These are phyloP conservation scores for Geosmithia morbida DNA, from an alignment of 2,329 filamentous ascomycete species.

Conservation along the genomic window DNA sequence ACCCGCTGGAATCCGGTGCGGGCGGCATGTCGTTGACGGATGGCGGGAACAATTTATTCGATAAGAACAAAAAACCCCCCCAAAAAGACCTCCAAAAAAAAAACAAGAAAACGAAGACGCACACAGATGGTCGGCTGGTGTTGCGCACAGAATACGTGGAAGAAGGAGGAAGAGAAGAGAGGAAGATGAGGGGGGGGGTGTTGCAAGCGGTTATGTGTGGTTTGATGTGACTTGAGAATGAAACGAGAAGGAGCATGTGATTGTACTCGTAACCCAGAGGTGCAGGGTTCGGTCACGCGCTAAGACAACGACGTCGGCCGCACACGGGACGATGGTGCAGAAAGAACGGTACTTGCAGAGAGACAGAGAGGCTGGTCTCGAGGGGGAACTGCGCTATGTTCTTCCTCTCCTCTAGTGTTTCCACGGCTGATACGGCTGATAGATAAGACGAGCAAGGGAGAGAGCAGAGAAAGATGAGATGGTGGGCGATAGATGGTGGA, in stretches of 20 bases:
- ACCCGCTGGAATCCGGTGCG: background rate
- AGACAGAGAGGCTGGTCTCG: too few relatives aligned
- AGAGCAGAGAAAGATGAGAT: background rate
- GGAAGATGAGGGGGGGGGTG: background rate
- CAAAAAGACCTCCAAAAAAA: too few relatives aligned
- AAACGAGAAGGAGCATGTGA: slow-evolving; percentile 26
- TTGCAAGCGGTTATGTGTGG: background rate
- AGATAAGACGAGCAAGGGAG: background rate
- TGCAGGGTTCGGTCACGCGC: background rate
- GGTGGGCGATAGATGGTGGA: background rate
- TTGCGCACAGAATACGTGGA: background rate
- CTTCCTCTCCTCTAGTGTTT: background rate
- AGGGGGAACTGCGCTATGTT: background rate
- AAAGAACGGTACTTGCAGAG: too few relatives aligned
- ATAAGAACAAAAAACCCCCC: too few relatives aligned
- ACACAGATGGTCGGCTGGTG: background rate
- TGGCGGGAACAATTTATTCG: too few relatives aligned
- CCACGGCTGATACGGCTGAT: background rate
- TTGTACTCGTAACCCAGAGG: slow-evolving; percentile 7
- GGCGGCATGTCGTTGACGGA: slow-evolving; percentile 2
- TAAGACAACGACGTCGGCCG: background rate
- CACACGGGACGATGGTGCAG: background rate
- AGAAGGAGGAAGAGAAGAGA: background rate
- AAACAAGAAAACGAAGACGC: background rate
- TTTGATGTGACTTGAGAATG: background rate